Evolutionary conservation across 768 basidiomycete species (phyloP), one percentile per base, ranked within the genome.

Genomic region (Pisolithus tinctorius): DNA sequence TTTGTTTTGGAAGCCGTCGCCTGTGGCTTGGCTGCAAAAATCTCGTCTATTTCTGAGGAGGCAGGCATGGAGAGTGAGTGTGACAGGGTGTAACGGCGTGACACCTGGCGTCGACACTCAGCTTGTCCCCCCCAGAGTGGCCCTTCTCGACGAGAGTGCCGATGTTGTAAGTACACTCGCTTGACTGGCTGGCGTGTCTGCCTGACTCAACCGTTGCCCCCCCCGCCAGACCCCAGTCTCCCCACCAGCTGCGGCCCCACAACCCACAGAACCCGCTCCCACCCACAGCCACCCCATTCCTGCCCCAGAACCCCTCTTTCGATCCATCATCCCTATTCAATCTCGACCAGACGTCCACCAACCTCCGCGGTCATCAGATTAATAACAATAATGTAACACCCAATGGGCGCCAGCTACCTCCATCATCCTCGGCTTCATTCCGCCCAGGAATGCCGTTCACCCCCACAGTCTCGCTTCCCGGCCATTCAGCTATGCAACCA

Each of bases 41-140:
- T 92, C 60, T 80, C 81, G 75, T 92, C 89, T 65, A 92, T 92
- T 77, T 91, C 89, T 47, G 84, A 84, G 74, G 84, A 84, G 74
- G 78, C 75, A 56, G 71, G 57, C 72, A 75, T 73, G 62, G 44
- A 13, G 11, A 20, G 20, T 20, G 20, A 20, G 20, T 20, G 34
- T 34, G 34, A 13, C 14, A 34, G 31, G 7, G 34, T 34, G 34
- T 34, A 13, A 34, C 34, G 5, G 34, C 13, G 34, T 34, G 10
- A 34, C 34, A 14, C 34, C 11, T 31, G 30, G 30, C 20, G 2
- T 20, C 20, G 20, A 20, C 20, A 2, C 1, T 20, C 20, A 20
- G 20, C 20, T 20, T 20, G 20, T 20, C 20, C 20, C 20, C n/a
- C 20, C 20, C 20, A 20, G 20, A 20, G 20, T 20, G 20, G 20